A percentile compares a stretch with the other conserved stretches of the same genome.
Conservation (phyloP, 2,329 filamentous ascomycete species). For the Xylariomycetidae sp. region DNA sequence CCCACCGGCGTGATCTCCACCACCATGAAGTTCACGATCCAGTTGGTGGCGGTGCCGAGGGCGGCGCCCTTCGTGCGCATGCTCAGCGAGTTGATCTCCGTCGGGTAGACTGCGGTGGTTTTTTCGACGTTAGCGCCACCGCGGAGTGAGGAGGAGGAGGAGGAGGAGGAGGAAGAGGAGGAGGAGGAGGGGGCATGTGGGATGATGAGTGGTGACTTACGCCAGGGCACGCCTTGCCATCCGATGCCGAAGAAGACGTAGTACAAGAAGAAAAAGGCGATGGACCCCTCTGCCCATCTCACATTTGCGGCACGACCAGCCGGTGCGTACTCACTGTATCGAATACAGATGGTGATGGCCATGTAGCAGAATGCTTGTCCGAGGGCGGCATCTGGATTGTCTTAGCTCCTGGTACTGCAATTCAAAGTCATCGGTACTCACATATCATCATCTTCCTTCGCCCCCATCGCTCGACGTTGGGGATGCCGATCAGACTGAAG, state of each 20-base stretch:
- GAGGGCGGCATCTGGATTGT: slow-evolving; percentile 31
- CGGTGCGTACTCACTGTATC: slow-evolving; percentile 9
- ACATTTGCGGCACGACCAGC: slow-evolving; percentile 4
- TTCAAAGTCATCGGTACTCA: slow-evolving; percentile 3
- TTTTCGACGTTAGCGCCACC: too few relatives aligned
- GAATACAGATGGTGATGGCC: slow-evolving; percentile 14
- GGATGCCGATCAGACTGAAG: slow-evolving; percentile 21
- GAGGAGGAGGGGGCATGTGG: too few relatives aligned
- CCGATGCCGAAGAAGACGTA: slow-evolving; percentile 24
- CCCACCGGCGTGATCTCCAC: slow-evolving; percentile 28
- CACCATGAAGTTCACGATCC: slow-evolving; percentile 29
- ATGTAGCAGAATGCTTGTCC: slow-evolving; percentile 47
- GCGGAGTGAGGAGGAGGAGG: too few relatives aligned
- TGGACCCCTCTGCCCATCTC: slow-evolving; percentile 11
- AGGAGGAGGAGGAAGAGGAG: too few relatives aligned
- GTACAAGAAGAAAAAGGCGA: slow-evolving; percentile 27
- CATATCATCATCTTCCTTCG: slow-evolving; percentile 53
- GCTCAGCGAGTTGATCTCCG: slow-evolving; percentile 29
- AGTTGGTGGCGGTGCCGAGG: slow-evolving; percentile 28
- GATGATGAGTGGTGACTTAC: slow-evolving; percentile 3
- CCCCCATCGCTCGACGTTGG: slow-evolving; percentile 35
- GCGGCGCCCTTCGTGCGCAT: slow-evolving; percentile 29
- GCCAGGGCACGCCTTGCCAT: slow-evolving; percentile 19
- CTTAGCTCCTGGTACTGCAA: background rate
- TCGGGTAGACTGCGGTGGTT: slow-evolving; percentile 15